These are phyloP conservation scores for Eucalyptus viminalis DNA, from an alignment of 345 rosid species.

Conservation along the genomic window DNA sequence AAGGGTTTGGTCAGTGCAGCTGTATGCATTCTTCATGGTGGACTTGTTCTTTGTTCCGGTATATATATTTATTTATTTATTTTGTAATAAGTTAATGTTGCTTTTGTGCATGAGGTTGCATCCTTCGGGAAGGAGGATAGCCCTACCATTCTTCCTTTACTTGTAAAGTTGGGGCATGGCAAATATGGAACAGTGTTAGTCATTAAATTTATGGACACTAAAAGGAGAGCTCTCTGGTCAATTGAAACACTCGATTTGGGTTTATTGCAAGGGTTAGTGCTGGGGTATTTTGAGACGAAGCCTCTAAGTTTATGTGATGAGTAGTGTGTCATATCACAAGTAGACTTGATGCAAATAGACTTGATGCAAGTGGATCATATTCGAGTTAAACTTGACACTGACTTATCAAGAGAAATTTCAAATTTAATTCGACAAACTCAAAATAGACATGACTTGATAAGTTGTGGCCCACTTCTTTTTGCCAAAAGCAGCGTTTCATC, in stretches of 20 bases:
- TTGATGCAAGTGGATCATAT: not conserved
- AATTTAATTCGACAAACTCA: not conserved
- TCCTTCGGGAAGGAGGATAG: not conserved
- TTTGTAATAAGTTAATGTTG: no score
- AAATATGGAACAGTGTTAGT: not conserved
- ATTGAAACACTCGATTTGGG: not conserved
- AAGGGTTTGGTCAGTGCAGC: not conserved
- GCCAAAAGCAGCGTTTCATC: not conserved
- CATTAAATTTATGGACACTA: not conserved
- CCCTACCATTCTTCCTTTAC: not conserved
- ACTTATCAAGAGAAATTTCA: not conserved
- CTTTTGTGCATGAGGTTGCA: not conserved
- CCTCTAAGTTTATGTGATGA: not conserved
- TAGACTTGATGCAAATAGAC: not conserved
- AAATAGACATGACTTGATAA: not conserved
- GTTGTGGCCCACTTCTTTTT: not conserved
- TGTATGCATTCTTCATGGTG: not conserved
- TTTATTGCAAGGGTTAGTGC: not conserved
- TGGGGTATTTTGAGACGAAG: not conserved
- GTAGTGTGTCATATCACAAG: not conserved
- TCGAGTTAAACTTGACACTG: not conserved
- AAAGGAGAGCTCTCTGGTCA: not conserved
- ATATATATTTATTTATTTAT: no score
- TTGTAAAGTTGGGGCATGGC: not conserved
- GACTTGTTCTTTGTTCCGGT: not conserved